A percentile compares a stretch with the other conserved stretches of the same genome.
Conservation (phyloP, 208 protist species). For the Wallacemonas rigidus region DNA sequence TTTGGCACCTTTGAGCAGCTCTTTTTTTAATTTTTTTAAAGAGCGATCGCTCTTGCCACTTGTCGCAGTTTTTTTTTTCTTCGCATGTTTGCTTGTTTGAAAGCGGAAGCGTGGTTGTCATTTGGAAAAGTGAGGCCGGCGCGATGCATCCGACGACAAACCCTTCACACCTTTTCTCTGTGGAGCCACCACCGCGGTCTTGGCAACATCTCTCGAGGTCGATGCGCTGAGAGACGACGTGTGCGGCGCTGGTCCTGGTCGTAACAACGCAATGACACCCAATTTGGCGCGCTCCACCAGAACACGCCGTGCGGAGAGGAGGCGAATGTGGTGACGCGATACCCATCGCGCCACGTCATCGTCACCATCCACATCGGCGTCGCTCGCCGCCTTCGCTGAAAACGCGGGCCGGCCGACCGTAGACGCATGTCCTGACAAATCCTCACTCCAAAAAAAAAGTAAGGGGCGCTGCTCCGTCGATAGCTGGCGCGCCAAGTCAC, state of each 20-base stretch:
- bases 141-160: neutral
- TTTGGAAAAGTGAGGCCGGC: neutral
- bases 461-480: constrained; percentile 1
- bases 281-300: constrained; percentile 24
- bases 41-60: neutral
- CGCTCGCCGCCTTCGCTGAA: neutral
- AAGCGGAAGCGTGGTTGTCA: neutral
- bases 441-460: constrained; percentile 15
- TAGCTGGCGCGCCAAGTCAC: neutral
- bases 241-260: neutral
- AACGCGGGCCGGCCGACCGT: constrained; percentile 1
- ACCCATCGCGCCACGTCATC: neutral
- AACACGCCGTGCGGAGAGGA: constrained; percentile 8
- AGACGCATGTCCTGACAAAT: neutral
- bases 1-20: too few relatives aligned
- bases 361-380: neutral
- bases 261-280: constrained; percentile 32
- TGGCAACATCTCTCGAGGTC: constrained; percentile 1
- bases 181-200: neutral
- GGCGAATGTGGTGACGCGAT: constrained; percentile 5
- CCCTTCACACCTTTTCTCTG: neutral
- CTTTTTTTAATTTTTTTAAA: too few relatives aligned
- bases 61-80: neutral
- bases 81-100: too few relatives aligned
- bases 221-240: constrained; percentile 12